phyloP scores from a whole-genome alignment of 2,329 filamentous ascomycete species.

The Claviceps maximensis region DNA sequence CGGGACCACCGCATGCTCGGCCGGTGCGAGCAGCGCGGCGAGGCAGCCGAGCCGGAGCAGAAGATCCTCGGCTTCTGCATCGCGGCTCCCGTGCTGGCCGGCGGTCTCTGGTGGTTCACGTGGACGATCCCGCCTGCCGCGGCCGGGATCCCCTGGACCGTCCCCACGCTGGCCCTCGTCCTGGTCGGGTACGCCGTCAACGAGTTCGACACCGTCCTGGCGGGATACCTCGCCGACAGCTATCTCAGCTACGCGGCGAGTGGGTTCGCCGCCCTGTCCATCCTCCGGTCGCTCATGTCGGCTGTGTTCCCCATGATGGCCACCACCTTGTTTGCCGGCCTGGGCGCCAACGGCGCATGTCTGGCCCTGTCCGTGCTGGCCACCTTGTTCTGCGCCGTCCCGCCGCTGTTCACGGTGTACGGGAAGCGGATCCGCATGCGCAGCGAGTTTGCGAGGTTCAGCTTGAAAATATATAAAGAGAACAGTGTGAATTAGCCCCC shows the following conservation, averaged over 20 bases:
- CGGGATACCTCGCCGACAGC: background rate
- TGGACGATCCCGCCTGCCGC: background rate
- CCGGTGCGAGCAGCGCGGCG: background rate
- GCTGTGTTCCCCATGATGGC: background rate
- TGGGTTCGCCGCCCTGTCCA: background rate
- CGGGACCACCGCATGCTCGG: background rate
- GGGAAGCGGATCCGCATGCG: background rate
- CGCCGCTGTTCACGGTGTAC: background rate
- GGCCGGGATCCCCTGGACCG: background rate
- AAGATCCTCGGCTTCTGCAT: background rate
- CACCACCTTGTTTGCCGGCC: background rate
- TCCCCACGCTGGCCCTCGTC: background rate
- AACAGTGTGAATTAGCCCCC: background rate
- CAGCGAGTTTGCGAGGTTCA: background rate
- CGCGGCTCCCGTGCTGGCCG: background rate
- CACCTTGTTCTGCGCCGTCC: background rate
- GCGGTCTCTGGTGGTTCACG: background rate
- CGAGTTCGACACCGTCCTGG: background rate
- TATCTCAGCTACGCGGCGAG: constrained; percentile 1
- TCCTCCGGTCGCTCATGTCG: background rate
- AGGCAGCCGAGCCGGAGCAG: background rate
- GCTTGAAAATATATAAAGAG: background rate
- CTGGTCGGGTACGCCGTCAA: background rate
- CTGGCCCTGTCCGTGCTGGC: background rate
- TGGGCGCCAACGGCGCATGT: background rate